These are phyloP conservation scores for Zalerion maritima DNA, from an alignment of 495 filamentous ascomycete genomes.

Conservation along the genomic window DNA sequence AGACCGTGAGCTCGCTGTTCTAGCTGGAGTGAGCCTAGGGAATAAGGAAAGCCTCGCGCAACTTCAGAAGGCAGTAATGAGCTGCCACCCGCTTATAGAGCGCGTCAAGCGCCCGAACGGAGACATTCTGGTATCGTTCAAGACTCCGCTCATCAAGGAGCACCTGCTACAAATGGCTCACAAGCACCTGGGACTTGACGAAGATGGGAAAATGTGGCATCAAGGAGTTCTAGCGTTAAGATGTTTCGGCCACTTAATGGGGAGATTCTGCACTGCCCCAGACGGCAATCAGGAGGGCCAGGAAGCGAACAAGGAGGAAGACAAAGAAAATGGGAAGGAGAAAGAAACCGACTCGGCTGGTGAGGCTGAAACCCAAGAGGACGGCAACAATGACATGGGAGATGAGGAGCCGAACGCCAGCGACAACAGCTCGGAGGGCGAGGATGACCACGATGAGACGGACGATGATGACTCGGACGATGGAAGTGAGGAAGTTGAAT, in stretches of 20 bases:
- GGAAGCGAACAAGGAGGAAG: constrained; percentile 3
- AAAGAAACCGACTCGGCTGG: constrained; percentile 4
- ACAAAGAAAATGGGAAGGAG: constrained; percentile 2
- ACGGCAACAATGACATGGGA: constrained; percentile 7
- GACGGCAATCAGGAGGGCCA: constrained; percentile 3
- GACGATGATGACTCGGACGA: constrained; percentile 2
- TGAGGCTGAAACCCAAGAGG: constrained; percentile 4
- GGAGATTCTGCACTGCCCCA: constrained; percentile 8
- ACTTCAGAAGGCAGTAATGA: constrained; percentile 14
- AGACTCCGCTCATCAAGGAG: constrained; percentile 18
- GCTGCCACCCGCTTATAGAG: constrained; percentile 20
- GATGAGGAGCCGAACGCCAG: constrained; percentile 7
- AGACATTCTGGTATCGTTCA: constrained; percentile 14
- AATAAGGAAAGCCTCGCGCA: constrained; percentile 15
- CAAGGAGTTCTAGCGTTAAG: constrained; percentile 22
- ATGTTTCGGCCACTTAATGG: constrained; percentile 20
- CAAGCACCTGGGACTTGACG: constrained; percentile 16
- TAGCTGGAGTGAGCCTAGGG: constrained; percentile 12
- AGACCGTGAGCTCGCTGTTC: constrained; percentile 15
- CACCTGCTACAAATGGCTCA: constrained; percentile 17
- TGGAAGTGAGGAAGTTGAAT: neutral
- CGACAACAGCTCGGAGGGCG: constrained; percentile 8
- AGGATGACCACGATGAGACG: constrained; percentile 9
- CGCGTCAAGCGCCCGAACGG: constrained; percentile 4
- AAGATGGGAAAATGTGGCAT: constrained; percentile 24